Percentiles rank a stretch among this genome's conserved stretches.
These are phyloP conservation scores for Solanum phureja DNA, from an alignment of 257 asterid species.

Conservation along the genomic window DNA sequence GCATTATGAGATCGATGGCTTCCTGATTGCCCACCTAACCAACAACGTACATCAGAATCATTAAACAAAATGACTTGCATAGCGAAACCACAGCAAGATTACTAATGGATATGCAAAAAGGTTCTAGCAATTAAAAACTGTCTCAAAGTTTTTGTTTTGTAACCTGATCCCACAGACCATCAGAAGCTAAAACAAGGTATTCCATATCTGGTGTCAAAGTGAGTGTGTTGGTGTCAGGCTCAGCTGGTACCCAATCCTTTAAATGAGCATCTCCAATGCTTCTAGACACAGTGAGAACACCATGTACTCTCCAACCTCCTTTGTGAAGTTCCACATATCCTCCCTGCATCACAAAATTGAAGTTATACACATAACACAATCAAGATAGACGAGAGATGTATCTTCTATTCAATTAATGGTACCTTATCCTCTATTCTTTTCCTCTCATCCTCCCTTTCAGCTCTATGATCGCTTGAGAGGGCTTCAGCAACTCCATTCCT, in stretches of 20 bases:
- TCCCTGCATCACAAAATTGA: slow-evolving; percentile 30
- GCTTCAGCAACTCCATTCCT: slow-evolving; percentile 54
- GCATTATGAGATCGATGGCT: slow-evolving; percentile 48
- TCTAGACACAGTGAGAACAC: slow-evolving; percentile 71
- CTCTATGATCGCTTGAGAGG: slow-evolving; percentile 65
- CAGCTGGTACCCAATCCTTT: slow-evolving; percentile 75
- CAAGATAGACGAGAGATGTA: not conserved
- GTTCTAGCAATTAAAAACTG: too few species aligned
- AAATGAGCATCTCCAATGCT: slow-evolving; percentile 90
- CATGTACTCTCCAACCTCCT: slow-evolving; percentile 88
- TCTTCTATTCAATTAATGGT: not conserved
- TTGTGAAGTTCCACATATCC: slow-evolving; percentile 75
- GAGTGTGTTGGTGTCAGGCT: slow-evolving; percentile 62
- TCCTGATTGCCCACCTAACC: slow-evolving; percentile 62
- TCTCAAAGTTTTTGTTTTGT: not conserved
- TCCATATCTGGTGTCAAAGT: slow-evolving; percentile 58
- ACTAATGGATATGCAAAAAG: too few species aligned
- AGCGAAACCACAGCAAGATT: too few species aligned
- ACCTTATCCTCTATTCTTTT: slow-evolving; percentile 70
- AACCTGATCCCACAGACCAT: slow-evolving; percentile 92
- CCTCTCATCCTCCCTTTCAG: slow-evolving; percentile 63
- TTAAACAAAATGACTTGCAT: not conserved
- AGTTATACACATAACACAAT: not conserved
- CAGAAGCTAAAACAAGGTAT: slow-evolving; percentile 74
- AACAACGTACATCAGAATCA: not conserved